Percentiles rank a stretch among this genome's conserved stretches.
Conservation (phyloP, 2,329 filamentous ascomycete species). For the Teratosphaeria zuluensis region DNA sequence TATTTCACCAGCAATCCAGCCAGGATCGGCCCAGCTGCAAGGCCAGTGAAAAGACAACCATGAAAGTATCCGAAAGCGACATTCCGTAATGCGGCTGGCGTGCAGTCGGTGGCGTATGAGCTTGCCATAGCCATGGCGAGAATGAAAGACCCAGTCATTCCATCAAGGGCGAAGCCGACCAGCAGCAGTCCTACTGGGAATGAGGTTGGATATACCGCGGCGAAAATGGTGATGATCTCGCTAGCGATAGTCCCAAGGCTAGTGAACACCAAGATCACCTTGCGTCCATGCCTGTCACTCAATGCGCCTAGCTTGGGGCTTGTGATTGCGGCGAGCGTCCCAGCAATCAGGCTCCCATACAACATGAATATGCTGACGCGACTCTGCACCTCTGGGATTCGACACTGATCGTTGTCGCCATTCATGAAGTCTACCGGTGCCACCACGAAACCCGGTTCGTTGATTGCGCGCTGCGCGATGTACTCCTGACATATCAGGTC, state of each 20-base stretch:
- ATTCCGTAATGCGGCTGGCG: conserved; percentile 65
- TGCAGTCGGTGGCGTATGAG: conserved; percentile 85
- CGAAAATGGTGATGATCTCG: conserved; percentile 69
- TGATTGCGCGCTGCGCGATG: conserved; percentile 55
- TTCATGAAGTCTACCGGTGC: conserved; percentile 54
- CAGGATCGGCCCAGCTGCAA: conserved; percentile 75
- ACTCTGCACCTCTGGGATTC: conserved; percentile 66
- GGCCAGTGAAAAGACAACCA: conserved; percentile 77
- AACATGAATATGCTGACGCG: conserved; percentile 70
- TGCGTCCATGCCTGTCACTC: conserved; percentile 80
- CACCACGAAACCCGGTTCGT: conserved; percentile 51
- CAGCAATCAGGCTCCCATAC: conserved; percentile 62
- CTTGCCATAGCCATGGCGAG: conserved; percentile 68
- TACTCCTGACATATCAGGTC: conserved; percentile 76
- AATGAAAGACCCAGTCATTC: conserved; percentile 80
- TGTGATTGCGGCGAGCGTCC: conserved; percentile 67
- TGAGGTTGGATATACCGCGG: conserved; percentile 62
- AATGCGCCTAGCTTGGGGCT: conserved; percentile 75
- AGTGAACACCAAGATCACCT: conserved; percentile 60
- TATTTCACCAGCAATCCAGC: conserved; percentile 69
- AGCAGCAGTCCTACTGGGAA: conserved; percentile 73
- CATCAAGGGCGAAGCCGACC: conserved; percentile 67
- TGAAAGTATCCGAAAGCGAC: conserved; percentile 86
- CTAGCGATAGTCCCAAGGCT: conserved; percentile 63
- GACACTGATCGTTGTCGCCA: conserved; percentile 66